phyloP scores from a whole-genome alignment of 2,329 filamentous ascomycete genomes.

The Penicillium aurantiogriseum region DNA sequence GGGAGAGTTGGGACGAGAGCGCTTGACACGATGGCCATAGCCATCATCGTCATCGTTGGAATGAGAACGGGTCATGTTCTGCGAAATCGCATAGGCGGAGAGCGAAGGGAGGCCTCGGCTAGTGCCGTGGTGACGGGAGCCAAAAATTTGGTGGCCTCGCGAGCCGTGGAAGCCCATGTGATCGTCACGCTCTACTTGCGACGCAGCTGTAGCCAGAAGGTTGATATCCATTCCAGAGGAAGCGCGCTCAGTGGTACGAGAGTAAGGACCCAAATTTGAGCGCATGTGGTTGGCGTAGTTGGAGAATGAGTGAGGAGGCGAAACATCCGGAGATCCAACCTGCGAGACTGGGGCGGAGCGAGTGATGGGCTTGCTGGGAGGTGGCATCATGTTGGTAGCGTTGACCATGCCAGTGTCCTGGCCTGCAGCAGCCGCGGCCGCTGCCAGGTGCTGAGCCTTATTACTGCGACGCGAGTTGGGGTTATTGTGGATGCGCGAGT shows the following conservation, averaged over 20 bases:
- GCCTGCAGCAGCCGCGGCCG: conserved; percentile 54
- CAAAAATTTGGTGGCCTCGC: conserved; percentile 47
- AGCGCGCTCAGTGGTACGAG: conserved; percentile 47
- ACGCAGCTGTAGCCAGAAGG: conserved; percentile 67
- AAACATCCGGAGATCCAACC: conserved; percentile 90
- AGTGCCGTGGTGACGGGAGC: conserved; percentile 44
- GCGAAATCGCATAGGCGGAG: conserved; percentile 68
- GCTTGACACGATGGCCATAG: conserved; percentile 72
- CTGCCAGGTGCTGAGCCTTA: conserved; percentile 69
- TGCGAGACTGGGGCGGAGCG: conserved; percentile 86
- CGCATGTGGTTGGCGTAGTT: conserved; percentile 59
- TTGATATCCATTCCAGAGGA: conserved; percentile 61
- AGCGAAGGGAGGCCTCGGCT: conserved; percentile 68
- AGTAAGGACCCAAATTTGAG: conserved; percentile 59
- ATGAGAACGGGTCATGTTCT: conserved; percentile 89
- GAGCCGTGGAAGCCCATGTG: conserved; percentile 44
- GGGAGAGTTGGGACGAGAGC: conserved; percentile 88
- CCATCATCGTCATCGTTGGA: conserved; percentile 75
- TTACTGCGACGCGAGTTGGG: conserved; percentile 93
- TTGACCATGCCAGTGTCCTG: conserved; percentile 50
- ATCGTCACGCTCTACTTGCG: conserved; percentile 64
- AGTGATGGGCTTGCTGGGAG: conserved; percentile 74
- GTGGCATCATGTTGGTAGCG: conserved; percentile 70
- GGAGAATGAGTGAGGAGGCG: conserved; percentile 83
- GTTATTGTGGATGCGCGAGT: conserved; percentile 98